Base-by-base conservation (phyloP, 1,284 basidiomycete species). In the Ganoderma leucocontextum region DNA sequence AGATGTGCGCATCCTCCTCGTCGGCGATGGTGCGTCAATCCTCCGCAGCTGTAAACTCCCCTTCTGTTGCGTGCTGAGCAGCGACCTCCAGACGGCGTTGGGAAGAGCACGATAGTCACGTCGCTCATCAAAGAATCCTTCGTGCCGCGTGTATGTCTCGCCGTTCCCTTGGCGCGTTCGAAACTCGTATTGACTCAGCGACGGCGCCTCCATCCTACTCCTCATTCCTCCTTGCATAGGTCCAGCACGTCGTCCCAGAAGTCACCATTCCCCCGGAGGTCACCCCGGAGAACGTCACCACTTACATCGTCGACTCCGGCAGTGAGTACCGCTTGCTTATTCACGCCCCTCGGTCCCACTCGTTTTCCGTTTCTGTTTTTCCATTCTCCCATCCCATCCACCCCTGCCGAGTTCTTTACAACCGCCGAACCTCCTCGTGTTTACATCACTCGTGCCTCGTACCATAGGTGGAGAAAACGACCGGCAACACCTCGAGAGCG, bases 211-310 rank as follows among this genome's bases (percentile, higher is more conserved):
- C 41, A 35, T 64, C 25, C 22, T 19, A 44, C 22, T 63, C 38
- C 22, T 25, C 42, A 38, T 47, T 60, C 36, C 39, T 55, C 29
- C 59, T 41, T 1, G 53, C 52, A 68, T 74, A 95, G 94, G 95
- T 95, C 66, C 95, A 93, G 81, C 94, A 95, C 76, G 86, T 97
- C 77, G 92, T 98, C 22, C 96, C 96, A 17, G 96, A 98, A 81
- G 95, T 98, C 60, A 98, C 96, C 6, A 97, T 98, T 68, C 96
- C 96, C 9, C 95, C 96, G 77, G 95, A 96, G 81, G 95, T 97
- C 59, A 97, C 96, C 22, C 95, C 96, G 60, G 95, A 96, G 84
- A 96, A 97, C 78, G 95, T 97, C 44, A 97, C 96, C 1, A 98
- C 96, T 6, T 95, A 96, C 77, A 97, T 98, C 71, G 94, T 98